Conservation (phyloP, 2,329 filamentous ascomycete species). For the Xylogone sp. region DNA sequence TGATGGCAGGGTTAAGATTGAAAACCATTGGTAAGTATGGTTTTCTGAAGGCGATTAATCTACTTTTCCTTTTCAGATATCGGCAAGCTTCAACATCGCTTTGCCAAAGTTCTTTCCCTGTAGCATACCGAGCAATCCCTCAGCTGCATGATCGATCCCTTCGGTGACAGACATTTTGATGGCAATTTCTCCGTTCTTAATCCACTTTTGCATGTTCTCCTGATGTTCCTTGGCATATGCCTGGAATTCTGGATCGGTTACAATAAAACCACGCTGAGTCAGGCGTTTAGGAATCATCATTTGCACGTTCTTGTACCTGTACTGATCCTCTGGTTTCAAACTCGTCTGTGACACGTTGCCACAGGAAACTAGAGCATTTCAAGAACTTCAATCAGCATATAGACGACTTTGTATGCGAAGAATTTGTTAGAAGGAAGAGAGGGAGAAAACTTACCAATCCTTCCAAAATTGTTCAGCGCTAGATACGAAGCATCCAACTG, state of each 20-base stretch:
- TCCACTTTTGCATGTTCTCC: constrained; percentile 64
- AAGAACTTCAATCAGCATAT: neutral
- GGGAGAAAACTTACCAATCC: constrained; percentile 37
- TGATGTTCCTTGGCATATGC: constrained; percentile 59
- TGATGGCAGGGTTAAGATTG: too few species aligned
- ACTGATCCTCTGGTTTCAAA: constrained; percentile 44
- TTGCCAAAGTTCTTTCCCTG: constrained; percentile 69
- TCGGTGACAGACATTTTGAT: constrained; percentile 54
- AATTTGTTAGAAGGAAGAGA: too few species aligned
- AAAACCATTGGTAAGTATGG: constrained; percentile 21
- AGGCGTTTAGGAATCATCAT: constrained; percentile 56
- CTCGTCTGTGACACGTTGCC: constrained; percentile 69
- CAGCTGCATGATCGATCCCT: constrained; percentile 62
- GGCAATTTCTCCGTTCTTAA: constrained; percentile 61
- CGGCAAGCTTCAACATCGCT: constrained; percentile 49
- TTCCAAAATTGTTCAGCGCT: constrained; percentile 57
- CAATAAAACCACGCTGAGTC: constrained; percentile 63
- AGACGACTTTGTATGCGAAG: too few species aligned
- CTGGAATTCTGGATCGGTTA: constrained; percentile 55
- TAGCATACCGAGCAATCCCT: constrained; percentile 63
- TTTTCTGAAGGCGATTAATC: neutral
- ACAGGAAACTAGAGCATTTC: constrained; percentile 40
- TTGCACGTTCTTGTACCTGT: constrained; percentile 58
- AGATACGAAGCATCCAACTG: constrained; percentile 64
- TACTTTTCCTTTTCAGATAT: constrained; percentile 17